These are phyloP conservation scores for Hyphopichia pseudoburtonii DNA, from an alignment of 1,139 yeast genomes.

Conservation along the genomic window DNA sequence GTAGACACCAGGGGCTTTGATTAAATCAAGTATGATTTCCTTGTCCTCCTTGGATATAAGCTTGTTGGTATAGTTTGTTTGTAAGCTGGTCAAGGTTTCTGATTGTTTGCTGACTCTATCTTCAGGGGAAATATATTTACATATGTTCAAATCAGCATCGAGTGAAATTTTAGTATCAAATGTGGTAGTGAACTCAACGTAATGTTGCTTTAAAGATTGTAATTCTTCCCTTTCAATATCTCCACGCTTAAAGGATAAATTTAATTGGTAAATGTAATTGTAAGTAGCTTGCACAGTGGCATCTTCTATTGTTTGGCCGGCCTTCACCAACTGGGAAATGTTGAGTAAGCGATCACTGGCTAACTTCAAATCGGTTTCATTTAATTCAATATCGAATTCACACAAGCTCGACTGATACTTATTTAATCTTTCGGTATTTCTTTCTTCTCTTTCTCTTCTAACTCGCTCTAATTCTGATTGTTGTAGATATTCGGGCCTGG, in stretches of 20 bases:
- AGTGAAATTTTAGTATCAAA: slow-evolving; percentile 27
- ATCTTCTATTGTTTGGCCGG: slow-evolving; percentile 43
- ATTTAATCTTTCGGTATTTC: slow-evolving; percentile 21
- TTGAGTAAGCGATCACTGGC: slow-evolving; percentile 53
- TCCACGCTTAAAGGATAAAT: slow-evolving; percentile 41
- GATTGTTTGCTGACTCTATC: slow-evolving; percentile 17
- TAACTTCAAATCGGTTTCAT: slow-evolving; percentile 26
- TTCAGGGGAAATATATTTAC: slow-evolving; percentile 19
- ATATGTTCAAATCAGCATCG: slow-evolving; percentile 28
- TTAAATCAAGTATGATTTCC: slow-evolving; percentile 22
- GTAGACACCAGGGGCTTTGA: slow-evolving; percentile 39
- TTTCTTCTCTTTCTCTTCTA: slow-evolving; percentile 33
- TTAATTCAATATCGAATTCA: slow-evolving; percentile 14
- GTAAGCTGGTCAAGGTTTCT: slow-evolving; percentile 20
- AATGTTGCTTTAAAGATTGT: slow-evolving; percentile 19
- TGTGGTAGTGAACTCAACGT: slow-evolving; percentile 23
- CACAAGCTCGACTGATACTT: slow-evolving; percentile 12
- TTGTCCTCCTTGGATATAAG: slow-evolving; percentile 27
- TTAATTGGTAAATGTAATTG: slow-evolving; percentile 48
- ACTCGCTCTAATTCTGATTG: slow-evolving; percentile 49
- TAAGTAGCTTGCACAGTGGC: slow-evolving; percentile 59
- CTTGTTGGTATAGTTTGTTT: slow-evolving; percentile 19
- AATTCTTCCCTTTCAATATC: slow-evolving; percentile 30
- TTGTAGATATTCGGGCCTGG: slow-evolving; percentile 61
- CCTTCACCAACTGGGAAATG: slow-evolving; percentile 29